These are phyloP conservation scores for Carex parvula DNA, from an alignment of 176 grass and related monocot genomes.

Conservation along the genomic window DNA sequence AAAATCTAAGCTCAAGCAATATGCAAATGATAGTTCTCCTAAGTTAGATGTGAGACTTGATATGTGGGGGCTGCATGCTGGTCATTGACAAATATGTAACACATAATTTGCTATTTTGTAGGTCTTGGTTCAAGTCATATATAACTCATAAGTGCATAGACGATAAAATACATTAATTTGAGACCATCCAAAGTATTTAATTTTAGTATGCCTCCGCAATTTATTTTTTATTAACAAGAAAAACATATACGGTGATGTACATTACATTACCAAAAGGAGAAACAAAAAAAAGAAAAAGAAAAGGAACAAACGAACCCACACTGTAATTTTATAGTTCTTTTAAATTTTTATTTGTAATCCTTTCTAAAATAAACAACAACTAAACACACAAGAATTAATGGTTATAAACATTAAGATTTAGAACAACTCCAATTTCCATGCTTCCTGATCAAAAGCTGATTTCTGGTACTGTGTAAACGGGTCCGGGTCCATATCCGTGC, in stretches of 20 bases:
- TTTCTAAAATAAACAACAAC: slow-evolving; percentile 23
- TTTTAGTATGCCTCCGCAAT: background rate
- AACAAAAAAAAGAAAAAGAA: background rate
- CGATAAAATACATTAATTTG: no score
- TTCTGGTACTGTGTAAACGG: slow-evolving; percentile 54
- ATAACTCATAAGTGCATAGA: no score
- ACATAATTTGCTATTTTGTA: background rate
- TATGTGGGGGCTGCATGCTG: background rate
- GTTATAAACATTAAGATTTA: slow-evolving; percentile 10
- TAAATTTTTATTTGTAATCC: slow-evolving; percentile 9
- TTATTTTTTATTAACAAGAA: slow-evolving; percentile 19
- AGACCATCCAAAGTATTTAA: background rate
- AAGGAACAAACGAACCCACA: background rate
- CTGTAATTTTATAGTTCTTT: background rate
- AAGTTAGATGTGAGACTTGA: background rate
- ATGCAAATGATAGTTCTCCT: slow-evolving; percentile 14
- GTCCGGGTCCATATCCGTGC: slow-evolving; percentile 39
- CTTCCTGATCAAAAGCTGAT: slow-evolving; percentile 52
- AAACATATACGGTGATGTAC: slow-evolving; percentile 10
- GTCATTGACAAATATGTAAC: background rate
- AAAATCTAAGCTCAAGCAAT: slow-evolving; percentile 11
- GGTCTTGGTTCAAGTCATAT: background rate
- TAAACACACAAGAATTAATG: slow-evolving; percentile 16
- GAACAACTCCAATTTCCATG: slow-evolving; percentile 57
- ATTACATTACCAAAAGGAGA: background rate